phyloP scores from a whole-genome alignment of 2,329 filamentous ascomycete species.

The Pyrenophora teres region DNA sequence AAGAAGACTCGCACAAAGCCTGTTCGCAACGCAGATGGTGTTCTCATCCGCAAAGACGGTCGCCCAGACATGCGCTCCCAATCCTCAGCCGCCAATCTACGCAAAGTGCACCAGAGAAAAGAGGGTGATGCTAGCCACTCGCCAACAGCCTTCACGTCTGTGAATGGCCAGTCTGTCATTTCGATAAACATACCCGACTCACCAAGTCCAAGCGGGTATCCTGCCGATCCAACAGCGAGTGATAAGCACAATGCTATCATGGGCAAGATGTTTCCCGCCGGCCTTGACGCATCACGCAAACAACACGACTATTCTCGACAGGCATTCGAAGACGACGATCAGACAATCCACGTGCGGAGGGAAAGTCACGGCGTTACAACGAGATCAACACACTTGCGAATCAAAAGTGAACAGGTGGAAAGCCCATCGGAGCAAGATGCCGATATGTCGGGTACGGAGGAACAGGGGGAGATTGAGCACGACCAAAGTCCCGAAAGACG shows the following conservation, averaged over 20 bases:
- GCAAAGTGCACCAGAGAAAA: conserved; percentile 57
- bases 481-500: conserved; percentile 18
- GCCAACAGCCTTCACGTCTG: conserved; percentile 34
- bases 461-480: conserved; percentile 27
- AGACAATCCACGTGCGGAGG: conserved; percentile 30
- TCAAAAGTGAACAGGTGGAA: conserved; percentile 34
- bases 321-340: conserved; percentile 38
- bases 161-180: conserved; percentile 19
- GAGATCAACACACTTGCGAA: conserved; percentile 6
- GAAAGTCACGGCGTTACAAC: conserved; percentile 16
- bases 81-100: conserved; percentile 57
- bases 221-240: conserved; percentile 13
- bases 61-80: conserved; percentile 58
- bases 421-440: conserved; percentile 21
- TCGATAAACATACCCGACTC: conserved; percentile 26
- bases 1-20: conserved; percentile 59
- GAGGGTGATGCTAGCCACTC: conserved; percentile 41
- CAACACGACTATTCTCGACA: conserved; percentile 41
- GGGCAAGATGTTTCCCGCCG: conserved; percentile 46
- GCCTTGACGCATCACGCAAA: conserved; percentile 39
- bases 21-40: conserved; percentile 55
- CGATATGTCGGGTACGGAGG: conserved; percentile 31
- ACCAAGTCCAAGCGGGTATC: conserved; percentile 33
- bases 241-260: conserved; percentile 43
- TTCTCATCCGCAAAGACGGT: conserved; percentile 58